A percentile compares a stretch with the other conserved stretches of the same genome.
Conservation (phyloP, 306 rosid species). For the Quercus bicolor region DNA sequence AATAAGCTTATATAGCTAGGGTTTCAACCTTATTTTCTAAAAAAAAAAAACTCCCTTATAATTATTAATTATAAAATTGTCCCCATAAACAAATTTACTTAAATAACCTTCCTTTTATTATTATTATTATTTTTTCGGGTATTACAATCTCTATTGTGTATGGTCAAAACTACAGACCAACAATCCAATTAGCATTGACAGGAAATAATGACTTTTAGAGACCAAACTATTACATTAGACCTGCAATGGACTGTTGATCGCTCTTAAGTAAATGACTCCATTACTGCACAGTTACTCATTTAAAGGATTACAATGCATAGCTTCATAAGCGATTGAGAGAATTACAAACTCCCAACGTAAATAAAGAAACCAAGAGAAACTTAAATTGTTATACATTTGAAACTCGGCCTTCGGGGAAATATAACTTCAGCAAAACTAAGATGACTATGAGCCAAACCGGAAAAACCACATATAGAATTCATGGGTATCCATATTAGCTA, state of each 20-base stretch:
- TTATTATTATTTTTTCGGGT: too few relatives aligned
- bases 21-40: too few relatives aligned
- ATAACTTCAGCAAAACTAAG: too few relatives aligned
- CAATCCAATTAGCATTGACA: neutral
- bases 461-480: too few relatives aligned
- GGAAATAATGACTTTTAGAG: neutral
- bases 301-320: neutral
- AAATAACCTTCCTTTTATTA: too few relatives aligned
- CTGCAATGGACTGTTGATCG: neutral
- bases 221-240: constrained; percentile 18
- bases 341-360: neutral
- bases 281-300: constrained; percentile 5
- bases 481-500: too few relatives aligned
- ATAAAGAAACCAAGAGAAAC: constrained; percentile 3
- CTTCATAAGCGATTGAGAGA: constrained; percentile 1
- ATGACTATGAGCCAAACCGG: too few relatives aligned
- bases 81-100: too few relatives aligned
- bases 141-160: neutral
- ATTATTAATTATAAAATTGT: too few relatives aligned
- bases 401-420: too few relatives aligned
- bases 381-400: neutral
- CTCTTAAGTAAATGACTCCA: constrained; percentile 3
- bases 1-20: too few relatives aligned
- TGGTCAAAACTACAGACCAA: neutral
- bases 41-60: too few relatives aligned